phyloP scores from a whole-genome alignment of 179 eudicot genomes.

The Silene vulgaris region DNA sequence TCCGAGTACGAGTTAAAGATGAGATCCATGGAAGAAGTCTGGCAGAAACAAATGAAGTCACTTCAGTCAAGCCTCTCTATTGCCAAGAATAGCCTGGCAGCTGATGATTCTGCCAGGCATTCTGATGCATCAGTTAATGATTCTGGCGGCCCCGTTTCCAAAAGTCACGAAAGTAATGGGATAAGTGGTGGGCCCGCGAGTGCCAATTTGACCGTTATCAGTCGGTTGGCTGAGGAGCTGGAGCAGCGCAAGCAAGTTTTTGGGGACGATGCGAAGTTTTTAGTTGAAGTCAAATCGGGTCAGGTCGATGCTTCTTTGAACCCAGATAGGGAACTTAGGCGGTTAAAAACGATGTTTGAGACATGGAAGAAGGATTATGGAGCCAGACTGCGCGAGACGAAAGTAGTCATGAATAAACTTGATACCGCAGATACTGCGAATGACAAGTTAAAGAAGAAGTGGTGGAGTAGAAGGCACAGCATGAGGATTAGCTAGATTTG shows the following conservation, averaged over 20 bases:
- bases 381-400: conserved; percentile 70
- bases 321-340: conserved; percentile 74
- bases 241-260: conserved; percentile 92
- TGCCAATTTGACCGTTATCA: conserved; percentile 71
- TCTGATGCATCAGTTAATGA: conserved; percentile 76
- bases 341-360: conserved; percentile 85
- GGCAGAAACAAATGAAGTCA: conserved; percentile 99
- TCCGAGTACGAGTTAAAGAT: conserved; percentile 90
- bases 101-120: conserved; percentile 69
- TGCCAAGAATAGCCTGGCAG: conserved; percentile 79
- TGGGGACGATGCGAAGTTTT: conserved; percentile 84
- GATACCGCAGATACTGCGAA: conserved; percentile 57
- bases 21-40: conserved; percentile 99
- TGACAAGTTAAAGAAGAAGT: conserved; percentile 64
- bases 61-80: conserved; percentile 93
- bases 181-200: conserved; percentile 40
- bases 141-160: conserved; percentile 37
- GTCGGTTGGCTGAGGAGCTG: conserved; percentile 80
- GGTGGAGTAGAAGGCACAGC: conserved; percentile 95
- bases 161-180: conserved; percentile 45
- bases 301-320: conserved; percentile 70
- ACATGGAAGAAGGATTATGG: conserved; percentile 95
- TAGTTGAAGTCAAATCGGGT: conserved; percentile 94
- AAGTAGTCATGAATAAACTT: conserved; percentile 74
- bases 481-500: conserved; percentile 31